These are phyloP conservation scores for Pseudocercospora ulei DNA, from an alignment of 2,329 filamentous ascomycete species.

Conservation along the genomic window DNA sequence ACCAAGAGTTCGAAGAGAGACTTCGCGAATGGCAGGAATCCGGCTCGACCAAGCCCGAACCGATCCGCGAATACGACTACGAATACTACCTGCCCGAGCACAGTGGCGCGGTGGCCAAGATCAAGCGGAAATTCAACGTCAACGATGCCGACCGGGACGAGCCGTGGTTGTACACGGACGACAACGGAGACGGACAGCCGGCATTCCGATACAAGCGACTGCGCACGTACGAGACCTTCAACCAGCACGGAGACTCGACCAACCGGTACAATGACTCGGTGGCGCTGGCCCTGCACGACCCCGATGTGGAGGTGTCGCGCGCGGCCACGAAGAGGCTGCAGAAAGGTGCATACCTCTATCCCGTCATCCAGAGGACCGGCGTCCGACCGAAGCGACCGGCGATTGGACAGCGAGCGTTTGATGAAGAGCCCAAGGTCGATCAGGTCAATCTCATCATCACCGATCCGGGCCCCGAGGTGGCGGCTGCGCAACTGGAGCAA, in stretches of 20 bases:
- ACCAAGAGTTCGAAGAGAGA: conserved; percentile 44
- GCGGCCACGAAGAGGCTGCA: conserved; percentile 35
- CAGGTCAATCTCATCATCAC: conserved; percentile 25
- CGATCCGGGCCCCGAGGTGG: conserved; percentile 16
- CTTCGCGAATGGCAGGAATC: conserved; percentile 40
- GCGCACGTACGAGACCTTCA: conserved; percentile 52
- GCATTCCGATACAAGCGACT: conserved; percentile 49
- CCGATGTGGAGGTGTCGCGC: conserved; percentile 31
- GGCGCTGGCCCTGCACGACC: conserved; percentile 50
- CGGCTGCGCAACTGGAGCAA: conserved; percentile 14
- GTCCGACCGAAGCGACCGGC: conserved; percentile 43
- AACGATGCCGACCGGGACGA: conserved; percentile 47
- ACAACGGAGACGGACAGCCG: conserved; percentile 28
- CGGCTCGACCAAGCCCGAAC: conserved; percentile 44
- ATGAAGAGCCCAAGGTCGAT: conserved; percentile 22
- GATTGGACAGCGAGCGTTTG: conserved; percentile 39
- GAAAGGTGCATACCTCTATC: conserved; percentile 55
- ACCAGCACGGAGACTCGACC: conserved; percentile 44
- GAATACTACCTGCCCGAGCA: conserved; percentile 51
- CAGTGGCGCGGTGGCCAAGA: conserved; percentile 41
- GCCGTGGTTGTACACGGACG: conserved; percentile 44
- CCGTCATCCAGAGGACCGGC: conserved; percentile 49
- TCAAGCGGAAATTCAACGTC: conserved; percentile 49
- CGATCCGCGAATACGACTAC: conserved; percentile 50
- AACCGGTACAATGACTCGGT: conserved; percentile 48